Conservation (phyloP, 2,329 filamentous ascomycete species). For the Microsporum ferrugineum region DNA sequence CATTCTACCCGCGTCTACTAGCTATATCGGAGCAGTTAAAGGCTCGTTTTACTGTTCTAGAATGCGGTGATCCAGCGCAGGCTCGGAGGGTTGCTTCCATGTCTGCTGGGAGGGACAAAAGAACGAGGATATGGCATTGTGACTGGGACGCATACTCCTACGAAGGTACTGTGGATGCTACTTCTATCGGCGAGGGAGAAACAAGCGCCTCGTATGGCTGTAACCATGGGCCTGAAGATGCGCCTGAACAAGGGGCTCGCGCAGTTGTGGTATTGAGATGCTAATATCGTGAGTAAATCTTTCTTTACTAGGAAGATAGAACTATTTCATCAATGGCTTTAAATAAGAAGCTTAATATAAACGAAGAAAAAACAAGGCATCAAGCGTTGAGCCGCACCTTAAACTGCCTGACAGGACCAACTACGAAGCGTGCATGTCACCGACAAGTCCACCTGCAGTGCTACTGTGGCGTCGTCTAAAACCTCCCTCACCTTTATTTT, state of each 20-base stretch:
- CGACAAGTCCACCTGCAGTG: neutral
- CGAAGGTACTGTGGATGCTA: neutral
- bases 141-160: slow-evolving; percentile 1
- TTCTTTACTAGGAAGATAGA: too few relatives aligned
- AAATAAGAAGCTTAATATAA: too few relatives aligned
- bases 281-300: neutral
- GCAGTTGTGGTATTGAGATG: slow-evolving; percentile 12
- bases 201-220: neutral
- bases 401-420: too few relatives aligned
- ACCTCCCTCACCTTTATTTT: neutral
- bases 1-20: slow-evolving; percentile 29
- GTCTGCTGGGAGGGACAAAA: neutral
- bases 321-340: too few relatives aligned
- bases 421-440: too few relatives aligned
- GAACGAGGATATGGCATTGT: slow-evolving; percentile 15
- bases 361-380: neutral
- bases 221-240: neutral
- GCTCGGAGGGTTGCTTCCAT: slow-evolving; percentile 22
- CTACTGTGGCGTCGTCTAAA: neutral
- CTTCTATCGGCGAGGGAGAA: neutral
- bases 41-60: slow-evolving; percentile 24
- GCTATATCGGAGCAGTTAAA: slow-evolving; percentile 17
- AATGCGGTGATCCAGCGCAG: slow-evolving; percentile 28
- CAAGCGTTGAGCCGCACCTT: neutral
- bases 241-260: slow-evolving; percentile 4